Conservation (phyloP, 192 early-diverging fungal species). For the Coemansia sp. region DNA sequence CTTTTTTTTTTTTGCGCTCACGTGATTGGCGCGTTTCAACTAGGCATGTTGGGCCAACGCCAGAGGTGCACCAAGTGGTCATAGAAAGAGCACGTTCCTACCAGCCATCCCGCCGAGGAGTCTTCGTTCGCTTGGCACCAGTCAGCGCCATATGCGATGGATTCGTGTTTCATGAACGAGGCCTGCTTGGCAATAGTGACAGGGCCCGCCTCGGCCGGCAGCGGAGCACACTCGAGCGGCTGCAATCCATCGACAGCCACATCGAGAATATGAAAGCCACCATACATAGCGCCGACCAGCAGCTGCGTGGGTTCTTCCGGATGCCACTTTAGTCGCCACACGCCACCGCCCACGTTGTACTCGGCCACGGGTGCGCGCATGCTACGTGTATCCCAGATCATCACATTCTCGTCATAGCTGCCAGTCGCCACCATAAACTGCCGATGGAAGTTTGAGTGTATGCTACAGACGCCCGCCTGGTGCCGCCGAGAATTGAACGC, state of each 20-base stretch:
- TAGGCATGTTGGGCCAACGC: constrained; percentile 22
- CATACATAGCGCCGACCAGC: constrained; percentile 88
- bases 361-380: constrained; percentile 76
- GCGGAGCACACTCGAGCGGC: background rate
- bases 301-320: constrained; percentile 63
- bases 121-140: constrained; percentile 60
- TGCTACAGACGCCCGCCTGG: constrained; percentile 87
- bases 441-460: constrained; percentile 79
- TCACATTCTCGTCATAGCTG: constrained; percentile 88
- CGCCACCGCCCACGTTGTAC: constrained; percentile 77
- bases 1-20: background rate
- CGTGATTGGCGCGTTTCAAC: background rate
- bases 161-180: constrained; percentile 71
- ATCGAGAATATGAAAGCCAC: constrained; percentile 81
- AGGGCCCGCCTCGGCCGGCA: constrained; percentile 11
- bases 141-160: constrained; percentile 76
- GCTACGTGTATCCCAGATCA: constrained; percentile 88
- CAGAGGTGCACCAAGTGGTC: constrained; percentile 75
- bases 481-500: constrained; percentile 71
- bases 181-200: constrained; percentile 1
- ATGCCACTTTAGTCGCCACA: constrained; percentile 97
- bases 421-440: constrained; percentile 85
- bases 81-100: constrained; percentile 80
- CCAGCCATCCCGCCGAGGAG: constrained; percentile 29
- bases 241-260: constrained; percentile 34